phyloP scores from a whole-genome alignment of 441 rosid genomes.

The Erodium trifolium region DNA sequence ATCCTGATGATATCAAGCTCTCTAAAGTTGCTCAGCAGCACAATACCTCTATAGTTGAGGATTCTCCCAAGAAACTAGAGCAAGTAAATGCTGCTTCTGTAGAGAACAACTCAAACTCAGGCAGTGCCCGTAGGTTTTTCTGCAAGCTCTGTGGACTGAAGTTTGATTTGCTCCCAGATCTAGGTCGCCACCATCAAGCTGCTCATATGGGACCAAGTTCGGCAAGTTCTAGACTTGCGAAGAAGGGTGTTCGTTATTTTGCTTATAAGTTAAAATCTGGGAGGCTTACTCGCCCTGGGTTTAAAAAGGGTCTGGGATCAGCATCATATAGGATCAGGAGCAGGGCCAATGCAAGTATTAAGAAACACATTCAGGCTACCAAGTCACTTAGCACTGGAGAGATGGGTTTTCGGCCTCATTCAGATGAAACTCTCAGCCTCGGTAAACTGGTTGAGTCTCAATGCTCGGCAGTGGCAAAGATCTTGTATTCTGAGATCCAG shows the following conservation, averaged over 20 bases:
- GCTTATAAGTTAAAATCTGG: conserved; percentile 81
- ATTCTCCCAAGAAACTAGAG: conserved; percentile 39
- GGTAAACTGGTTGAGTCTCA: conserved; percentile 56
- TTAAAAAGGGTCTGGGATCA: conserved; percentile 77
- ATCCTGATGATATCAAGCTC: conserved; percentile 49
- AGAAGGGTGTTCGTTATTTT: conserved; percentile 61
- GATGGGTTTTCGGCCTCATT: conserved; percentile 30
- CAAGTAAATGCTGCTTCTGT: conserved; percentile 25
- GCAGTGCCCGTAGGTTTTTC: conserved; percentile 42
- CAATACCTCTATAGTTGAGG: conserved; percentile 23
- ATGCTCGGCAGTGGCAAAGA: conserved; percentile 64
- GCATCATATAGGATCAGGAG: conserved; percentile 72
- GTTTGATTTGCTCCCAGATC: conserved; percentile 92
- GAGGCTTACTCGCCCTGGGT: conserved; percentile 78
- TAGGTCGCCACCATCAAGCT: conserved; percentile 98
- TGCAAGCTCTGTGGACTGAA: conserved; percentile 90
- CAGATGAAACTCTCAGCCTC: conserved; percentile 30
- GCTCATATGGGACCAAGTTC: conserved; percentile 77
- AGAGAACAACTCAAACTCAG: conserved; percentile 39
- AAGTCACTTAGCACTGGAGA: conserved; percentile 36
- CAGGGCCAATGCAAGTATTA: conserved; percentile 52
- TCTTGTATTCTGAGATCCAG: conserved; percentile 54
- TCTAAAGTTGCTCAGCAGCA: conserved; percentile 36
- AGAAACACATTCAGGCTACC: conserved; percentile 64
- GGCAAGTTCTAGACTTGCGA: conserved; percentile 52